These are phyloP conservation scores for Cyanidioschyzon merolae DNA, from an alignment of 23 red algal genomes.

Conservation along the genomic window DNA sequence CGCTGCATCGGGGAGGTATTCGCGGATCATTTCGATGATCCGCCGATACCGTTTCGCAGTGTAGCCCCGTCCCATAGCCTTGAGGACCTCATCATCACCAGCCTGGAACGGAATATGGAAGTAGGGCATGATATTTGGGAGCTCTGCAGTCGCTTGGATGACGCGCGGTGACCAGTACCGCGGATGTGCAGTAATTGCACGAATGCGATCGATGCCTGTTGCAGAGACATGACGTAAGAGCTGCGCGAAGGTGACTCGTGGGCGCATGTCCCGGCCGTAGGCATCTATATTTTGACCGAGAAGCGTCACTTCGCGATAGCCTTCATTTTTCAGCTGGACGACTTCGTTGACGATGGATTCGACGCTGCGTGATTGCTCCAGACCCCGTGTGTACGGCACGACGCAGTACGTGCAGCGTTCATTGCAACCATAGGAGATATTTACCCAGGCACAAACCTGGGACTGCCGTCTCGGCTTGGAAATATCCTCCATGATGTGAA, in stretches of 20 bases:
- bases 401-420: conserved; percentile 87
- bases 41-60: conserved; percentile 54
- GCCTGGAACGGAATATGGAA: conserved; percentile 89
- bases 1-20: conserved; percentile 73
- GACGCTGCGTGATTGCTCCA: conserved; percentile 76
- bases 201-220: conserved; percentile 69
- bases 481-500: conserved; percentile 83
- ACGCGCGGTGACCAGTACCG: conserved; percentile 66
- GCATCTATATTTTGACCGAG: conserved; percentile 96
- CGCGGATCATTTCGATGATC: conserved; percentile 52
- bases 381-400: conserved; percentile 45
- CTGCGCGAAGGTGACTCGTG: conserved; percentile 47
- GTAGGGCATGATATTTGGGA: conserved; percentile 53
- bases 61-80: conserved; percentile 81
- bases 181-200: conserved; percentile 79
- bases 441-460: conserved; percentile 72
- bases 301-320: conserved; percentile 62
- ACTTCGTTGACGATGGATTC: conserved; percentile 61
- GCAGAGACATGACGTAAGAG: conserved; percentile 54
- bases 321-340: conserved; percentile 31
- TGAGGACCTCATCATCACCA: conserved; percentile 59
- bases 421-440: conserved; percentile 81
- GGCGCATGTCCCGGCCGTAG: conserved; percentile 74
- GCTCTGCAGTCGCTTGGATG: conserved; percentile 37
- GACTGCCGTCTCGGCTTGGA: conserved; percentile 59